Base-by-base conservation (phyloP, 1,284 basidiomycete genomes). In the Rhizoctonia solani region DNA sequence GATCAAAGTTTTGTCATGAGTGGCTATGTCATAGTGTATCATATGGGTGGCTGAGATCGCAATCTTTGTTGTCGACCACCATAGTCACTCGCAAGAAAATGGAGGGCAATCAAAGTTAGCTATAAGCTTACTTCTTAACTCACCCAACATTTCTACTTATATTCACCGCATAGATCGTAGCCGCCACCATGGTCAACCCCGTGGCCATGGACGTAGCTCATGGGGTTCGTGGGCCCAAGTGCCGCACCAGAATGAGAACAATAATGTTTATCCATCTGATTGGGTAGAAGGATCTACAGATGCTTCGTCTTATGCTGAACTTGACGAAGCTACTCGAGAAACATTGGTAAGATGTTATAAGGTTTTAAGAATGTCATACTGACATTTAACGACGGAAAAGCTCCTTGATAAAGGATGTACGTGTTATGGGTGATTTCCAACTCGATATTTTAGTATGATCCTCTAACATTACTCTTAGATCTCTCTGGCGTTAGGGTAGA, bases 401-500 rank as follows among this genome's bases (percentile, higher is more conserved):
- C 42, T 58, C 32, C 42, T 11, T 16, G 19, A 46, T 8, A 41
- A 44, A 3, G 55, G 55, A 29, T 58, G 55, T 58, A 21, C 29
- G 55, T 30, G 6, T 54, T 21, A 13, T 16, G 5, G 19, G n/a
- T 21, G n/a, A 16, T n/a, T 6, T 9, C 19, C 16, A 14, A 39
- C 1, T 1, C 2, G 16, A 16, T 44, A 46, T 27, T 46, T 9
- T 4, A 0, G 13, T n/a, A 5, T 25, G 1, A 8, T 19, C 1
- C 11, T 32, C 29, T 37, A 44, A 2, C 4, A 46, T 50, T 2
- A 16, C 1, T 16, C 3, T 5, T 47, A 65, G 61, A 52, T 46
- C 29, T 65, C 9, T 54, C 30, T 44, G 61, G 61, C 4, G 34
- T 54, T 6, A 39, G 37, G 6, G 19, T 65, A 13, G 50, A 65